Conservation (phyloP, 164 flowering plant species). For the Pachysandra terminalis region DNA sequence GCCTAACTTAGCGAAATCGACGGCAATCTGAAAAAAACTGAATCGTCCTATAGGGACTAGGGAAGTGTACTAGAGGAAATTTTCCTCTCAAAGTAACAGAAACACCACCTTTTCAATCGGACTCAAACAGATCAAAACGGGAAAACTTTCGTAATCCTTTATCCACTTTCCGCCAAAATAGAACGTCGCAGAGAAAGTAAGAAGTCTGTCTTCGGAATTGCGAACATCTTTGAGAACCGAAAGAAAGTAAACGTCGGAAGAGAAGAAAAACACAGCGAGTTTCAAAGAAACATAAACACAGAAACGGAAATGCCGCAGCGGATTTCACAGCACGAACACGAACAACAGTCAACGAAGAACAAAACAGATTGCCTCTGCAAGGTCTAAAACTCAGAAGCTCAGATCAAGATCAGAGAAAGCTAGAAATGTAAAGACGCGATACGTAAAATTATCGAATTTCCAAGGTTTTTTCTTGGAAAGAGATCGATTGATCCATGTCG, state of each 20-base stretch:
- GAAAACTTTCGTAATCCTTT: not conserved
- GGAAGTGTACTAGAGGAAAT: not conserved
- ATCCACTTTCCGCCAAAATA: not conserved
- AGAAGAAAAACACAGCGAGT: not conserved
- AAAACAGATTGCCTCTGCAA: not conserved
- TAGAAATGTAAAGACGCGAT: constrained; percentile 17
- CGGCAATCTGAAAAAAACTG: no score
- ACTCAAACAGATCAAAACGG: not conserved
- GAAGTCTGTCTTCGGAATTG: not conserved
- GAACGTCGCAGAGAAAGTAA: constrained; percentile 7
- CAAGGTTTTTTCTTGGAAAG: not conserved
- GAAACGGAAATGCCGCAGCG: not conserved
- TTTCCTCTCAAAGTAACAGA: constrained; percentile 1
- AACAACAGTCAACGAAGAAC: not conserved
- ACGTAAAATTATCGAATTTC: not conserved
- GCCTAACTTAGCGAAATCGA: not conserved
- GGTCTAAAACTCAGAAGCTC: not conserved
- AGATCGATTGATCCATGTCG: no score
- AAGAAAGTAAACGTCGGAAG: not conserved
- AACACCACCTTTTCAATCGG: not conserved
- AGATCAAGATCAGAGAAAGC: not conserved
- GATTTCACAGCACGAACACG: not conserved
- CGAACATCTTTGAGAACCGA: constrained; percentile 11
- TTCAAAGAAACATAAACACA: not conserved
- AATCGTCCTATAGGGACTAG: not conserved